Percentiles rank a stretch among this genome's conserved stretches.
These are phyloP conservation scores for Mycoemilia scoparia DNA, from an alignment of 192 early-diverging fungal species.

Conservation along the genomic window DNA sequence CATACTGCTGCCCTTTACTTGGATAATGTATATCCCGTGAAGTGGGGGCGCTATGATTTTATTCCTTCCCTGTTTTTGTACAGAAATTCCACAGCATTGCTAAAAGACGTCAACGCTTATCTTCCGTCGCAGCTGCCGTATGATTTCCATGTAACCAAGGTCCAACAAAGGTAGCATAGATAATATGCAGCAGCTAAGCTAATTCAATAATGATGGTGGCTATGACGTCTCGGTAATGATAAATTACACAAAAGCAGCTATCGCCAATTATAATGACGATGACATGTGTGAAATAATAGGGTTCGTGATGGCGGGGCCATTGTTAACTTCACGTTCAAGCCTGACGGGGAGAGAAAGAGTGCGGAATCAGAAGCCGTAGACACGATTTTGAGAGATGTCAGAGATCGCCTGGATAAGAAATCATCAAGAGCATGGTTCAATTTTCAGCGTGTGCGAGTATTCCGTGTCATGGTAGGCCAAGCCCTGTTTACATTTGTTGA, in stretches of 20 bases:
- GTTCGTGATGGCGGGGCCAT: constrained; percentile 27
- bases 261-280: too few species aligned
- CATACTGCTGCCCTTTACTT: too few species aligned
- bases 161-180: constrained; percentile 17
- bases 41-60: background rate
- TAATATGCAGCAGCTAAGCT: too few species aligned
- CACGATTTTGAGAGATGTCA: constrained; percentile 11
- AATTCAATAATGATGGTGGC: too few species aligned
- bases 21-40: too few species aligned
- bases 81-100: too few species aligned
- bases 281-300: too few species aligned
- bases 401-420: constrained; percentile 33
- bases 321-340: constrained; percentile 19
- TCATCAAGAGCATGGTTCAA: constrained; percentile 46
- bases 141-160: constrained; percentile 7
- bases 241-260: too few species aligned
- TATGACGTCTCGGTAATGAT: too few species aligned
- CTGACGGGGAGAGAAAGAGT: background rate
- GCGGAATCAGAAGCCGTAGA: constrained; percentile 5
- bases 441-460: constrained; percentile 36
- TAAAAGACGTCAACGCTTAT: constrained; percentile 6
- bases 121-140: constrained; percentile 16
- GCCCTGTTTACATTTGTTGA: constrained; percentile 6
- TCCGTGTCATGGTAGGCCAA: too few species aligned
- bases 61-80: background rate